Conservation (phyloP, 495 filamentous ascomycete genomes). For the Haplographium delicatum region DNA sequence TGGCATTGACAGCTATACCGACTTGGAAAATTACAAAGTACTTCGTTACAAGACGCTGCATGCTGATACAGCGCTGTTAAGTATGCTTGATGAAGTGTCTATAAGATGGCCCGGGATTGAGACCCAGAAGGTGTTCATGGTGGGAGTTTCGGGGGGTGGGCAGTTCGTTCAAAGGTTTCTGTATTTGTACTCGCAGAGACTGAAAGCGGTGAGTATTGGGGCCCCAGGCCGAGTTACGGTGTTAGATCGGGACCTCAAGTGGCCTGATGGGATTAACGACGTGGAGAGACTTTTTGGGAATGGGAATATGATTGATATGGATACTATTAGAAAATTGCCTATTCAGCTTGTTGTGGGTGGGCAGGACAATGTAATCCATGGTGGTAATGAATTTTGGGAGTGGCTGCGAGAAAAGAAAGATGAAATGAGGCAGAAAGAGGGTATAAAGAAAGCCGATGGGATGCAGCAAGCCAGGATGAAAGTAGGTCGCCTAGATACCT, state of each 20-base stretch:
- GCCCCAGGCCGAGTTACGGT: slow-evolving; percentile 20
- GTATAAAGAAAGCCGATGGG: background rate
- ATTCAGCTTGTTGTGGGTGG: background rate
- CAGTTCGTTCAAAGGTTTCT: slow-evolving; percentile 27
- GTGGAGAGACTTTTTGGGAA: background rate
- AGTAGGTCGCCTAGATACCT: background rate
- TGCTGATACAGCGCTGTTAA: no score
- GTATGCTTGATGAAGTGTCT: slow-evolving; percentile 3
- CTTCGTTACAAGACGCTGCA: no score
- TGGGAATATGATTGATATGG: background rate
- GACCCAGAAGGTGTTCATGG: slow-evolving; percentile 23
- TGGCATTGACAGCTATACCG: no score
- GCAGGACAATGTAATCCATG: background rate
- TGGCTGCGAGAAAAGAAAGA: background rate
- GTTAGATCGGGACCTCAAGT: slow-evolving; percentile 7
- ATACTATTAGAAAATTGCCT: background rate
- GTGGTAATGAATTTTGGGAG: background rate
- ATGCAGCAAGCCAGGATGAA: background rate
- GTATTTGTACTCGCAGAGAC: slow-evolving; percentile 24
- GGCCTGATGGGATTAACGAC: background rate
- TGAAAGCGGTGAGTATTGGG: slow-evolving; percentile 21
- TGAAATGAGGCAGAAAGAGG: background rate
- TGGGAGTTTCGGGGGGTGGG: slow-evolving; percentile 27
- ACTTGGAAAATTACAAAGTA: no score
- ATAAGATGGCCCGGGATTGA: slow-evolving; percentile 22